phyloP scores from a whole-genome alignment of 139 green algal species.

The Raphidocelis subcapitata region DNA sequence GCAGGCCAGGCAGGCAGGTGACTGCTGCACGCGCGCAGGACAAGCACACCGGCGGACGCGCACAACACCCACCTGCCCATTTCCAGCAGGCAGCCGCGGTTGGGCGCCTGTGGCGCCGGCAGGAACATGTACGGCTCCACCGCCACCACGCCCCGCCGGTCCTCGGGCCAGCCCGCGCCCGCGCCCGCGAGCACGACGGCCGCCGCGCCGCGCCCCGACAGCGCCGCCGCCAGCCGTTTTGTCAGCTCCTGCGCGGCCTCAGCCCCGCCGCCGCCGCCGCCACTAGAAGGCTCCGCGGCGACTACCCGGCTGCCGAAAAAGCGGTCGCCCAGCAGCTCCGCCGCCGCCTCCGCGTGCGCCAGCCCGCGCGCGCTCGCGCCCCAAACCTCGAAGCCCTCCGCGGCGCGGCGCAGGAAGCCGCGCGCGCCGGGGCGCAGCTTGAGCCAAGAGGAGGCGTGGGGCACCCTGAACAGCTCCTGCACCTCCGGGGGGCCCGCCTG shows the following conservation, averaged over 20 bases:
- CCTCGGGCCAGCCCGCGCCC: constrained; percentile 77
- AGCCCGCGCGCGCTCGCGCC: neutral
- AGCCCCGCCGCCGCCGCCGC: neutral
- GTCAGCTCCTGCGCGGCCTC: too few species aligned
- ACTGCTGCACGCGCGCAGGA: too few species aligned
- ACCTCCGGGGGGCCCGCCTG: neutral
- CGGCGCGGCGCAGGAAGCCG: neutral
- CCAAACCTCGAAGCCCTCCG: neutral
- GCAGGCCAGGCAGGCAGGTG: too few species aligned
- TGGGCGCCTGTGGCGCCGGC: too few species aligned
- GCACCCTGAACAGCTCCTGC: neutral
- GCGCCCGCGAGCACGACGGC: too few species aligned
- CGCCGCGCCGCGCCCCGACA: too few species aligned
- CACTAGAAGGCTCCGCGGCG: neutral
- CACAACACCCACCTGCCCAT: constrained; percentile 40
- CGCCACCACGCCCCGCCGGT: constrained; percentile 78
- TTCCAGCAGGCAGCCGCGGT: constrained; percentile 45
- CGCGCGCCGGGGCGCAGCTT: constrained; percentile 2
- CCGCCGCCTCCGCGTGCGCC: neutral
- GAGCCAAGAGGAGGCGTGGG: neutral
- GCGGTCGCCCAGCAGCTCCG: neutral
- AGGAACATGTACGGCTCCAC: constrained; percentile 94
- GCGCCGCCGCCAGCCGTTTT: too few species aligned
- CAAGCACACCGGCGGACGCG: too few species aligned
- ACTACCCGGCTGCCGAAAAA: neutral